Conservation (phyloP, 73 alveolate species). For the Paramecium tetraurelia region DNA sequence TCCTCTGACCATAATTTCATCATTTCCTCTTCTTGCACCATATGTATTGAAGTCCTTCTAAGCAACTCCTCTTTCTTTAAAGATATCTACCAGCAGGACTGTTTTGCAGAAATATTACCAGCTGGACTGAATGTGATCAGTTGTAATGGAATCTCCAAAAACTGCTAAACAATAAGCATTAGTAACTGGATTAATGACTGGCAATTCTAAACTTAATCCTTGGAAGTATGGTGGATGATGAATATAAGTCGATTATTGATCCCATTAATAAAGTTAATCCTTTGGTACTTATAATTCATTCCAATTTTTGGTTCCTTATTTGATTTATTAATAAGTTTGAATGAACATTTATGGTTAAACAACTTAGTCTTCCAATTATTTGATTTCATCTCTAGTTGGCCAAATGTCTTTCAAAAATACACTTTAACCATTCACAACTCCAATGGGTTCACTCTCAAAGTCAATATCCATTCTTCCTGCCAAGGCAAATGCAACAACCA, state of each 20-base stretch:
- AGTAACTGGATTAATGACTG: conserved; percentile 57
- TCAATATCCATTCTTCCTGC: conserved; percentile 80
- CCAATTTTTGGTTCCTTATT: conserved; percentile 75
- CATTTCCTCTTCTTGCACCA: conserved; percentile 93
- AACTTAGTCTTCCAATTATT: conserved; percentile 55
- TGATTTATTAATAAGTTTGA: conserved; percentile 58
- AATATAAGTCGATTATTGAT: conserved; percentile 68
- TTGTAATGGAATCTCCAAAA: conserved; percentile 90
- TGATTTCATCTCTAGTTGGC: conserved; percentile 79
- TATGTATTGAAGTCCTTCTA: conserved; percentile 83
- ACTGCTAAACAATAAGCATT: conserved; percentile 78
- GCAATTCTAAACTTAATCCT: conserved; percentile 69
- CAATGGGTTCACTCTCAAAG: conserved; percentile 76
- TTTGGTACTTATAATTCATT: conserved; percentile 70
- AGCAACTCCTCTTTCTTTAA: conserved; percentile 68
- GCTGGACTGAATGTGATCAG: conserved; percentile 94
- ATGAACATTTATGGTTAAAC: conserved; percentile 74
- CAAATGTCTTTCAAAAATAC: conserved; percentile 82
- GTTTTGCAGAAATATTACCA: conserved; percentile 83
- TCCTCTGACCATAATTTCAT: conserved; percentile 89
- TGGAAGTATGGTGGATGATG: conserved; percentile 81
- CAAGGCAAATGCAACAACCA: conserved; percentile 91
- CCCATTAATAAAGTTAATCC: conserved; percentile 72
- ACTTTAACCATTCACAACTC: conserved; percentile 74
- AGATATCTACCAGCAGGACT: conserved; percentile 87